Base-by-base conservation (phyloP, 2,329 filamentous ascomycete genomes). In the Periconia digitata region DNA sequence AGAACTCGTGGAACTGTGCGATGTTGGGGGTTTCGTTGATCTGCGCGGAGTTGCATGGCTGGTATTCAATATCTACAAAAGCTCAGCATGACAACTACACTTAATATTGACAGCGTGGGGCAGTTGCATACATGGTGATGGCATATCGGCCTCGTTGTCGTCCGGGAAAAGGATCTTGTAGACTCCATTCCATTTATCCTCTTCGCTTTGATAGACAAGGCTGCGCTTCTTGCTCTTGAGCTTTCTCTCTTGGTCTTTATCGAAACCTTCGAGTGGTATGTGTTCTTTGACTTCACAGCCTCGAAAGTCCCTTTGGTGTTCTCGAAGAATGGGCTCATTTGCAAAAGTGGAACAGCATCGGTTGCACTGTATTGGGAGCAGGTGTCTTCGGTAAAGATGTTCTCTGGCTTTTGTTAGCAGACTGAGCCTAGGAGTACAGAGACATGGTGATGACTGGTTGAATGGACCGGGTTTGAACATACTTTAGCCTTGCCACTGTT, bases 161-260 rank as follows among this genome's bases (percentile, higher is more conserved):
- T 64, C 58, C 3, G 60, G 60, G 34, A 64, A 64, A 5, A 64
- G 48, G 2, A 64, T 56, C 1, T 50, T 49, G 38, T 61, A 64
- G 6, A 64, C 59, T 1, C 41, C 49, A 34, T 62, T 64, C 60
- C 60, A 64, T 22, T 62, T 64, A 1, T 64, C 60, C 44, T 62
- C 55, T 27, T 64, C 60, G 7, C 47, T 57, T 13, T 52, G 27
- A 21, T 47, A 48, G 1, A 50, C 50, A 8, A 51, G 50, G n/a
- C 50, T 56, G 8, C 59, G 46, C 41, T 59, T 62, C 43, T 64
- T 64, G 41, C 60, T 62, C 46, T 62, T 64, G 21, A 64, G 38
- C 18, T 54, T 53, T 22, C 56, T 44, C 17, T 64, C 60, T 52
- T 64, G 60, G 18, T 64, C 55, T 37, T 62, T 59, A 27, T 63